Percentiles rank a stretch among this genome's conserved stretches.
Evolutionary conservation across 1,284 basidiomycete species (phyloP).

Genomic region (Ganoderma boninense): DNA sequence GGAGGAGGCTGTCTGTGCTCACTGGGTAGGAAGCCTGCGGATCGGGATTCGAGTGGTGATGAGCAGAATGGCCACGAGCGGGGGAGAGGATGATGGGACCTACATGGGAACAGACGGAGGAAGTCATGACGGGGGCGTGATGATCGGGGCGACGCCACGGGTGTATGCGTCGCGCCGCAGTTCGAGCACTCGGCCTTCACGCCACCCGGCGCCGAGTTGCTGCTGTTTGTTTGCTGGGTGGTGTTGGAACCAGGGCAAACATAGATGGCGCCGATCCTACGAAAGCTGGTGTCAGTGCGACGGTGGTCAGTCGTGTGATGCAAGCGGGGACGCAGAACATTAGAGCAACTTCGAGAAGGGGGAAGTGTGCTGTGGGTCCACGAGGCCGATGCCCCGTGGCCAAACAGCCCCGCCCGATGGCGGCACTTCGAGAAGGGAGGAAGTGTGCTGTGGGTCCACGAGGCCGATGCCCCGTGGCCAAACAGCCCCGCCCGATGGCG

Average conservation of each 20-base stretch:
- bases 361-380: too few species aligned
- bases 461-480: too few species aligned
- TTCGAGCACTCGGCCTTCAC: conserved; percentile 86
- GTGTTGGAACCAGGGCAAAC: conserved; percentile 49
- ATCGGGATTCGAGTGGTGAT: conserved; percentile 1
- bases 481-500: too few species aligned
- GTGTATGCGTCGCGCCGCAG: conserved; percentile 85
- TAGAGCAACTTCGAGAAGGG: too few species aligned
- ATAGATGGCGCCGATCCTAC: too few species aligned
- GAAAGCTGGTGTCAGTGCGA: too few species aligned
- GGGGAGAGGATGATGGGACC: conserved; percentile 21
- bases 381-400: too few species aligned
- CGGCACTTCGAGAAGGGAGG: too few species aligned
- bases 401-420: too few species aligned
- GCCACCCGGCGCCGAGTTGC: conserved; percentile 69
- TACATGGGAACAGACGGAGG: conserved; percentile 33
- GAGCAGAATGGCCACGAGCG: not conserved
- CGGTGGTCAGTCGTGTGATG: too few species aligned
- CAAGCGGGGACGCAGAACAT: too few species aligned
- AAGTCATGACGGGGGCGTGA: conserved; percentile 22
- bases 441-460: too few species aligned
- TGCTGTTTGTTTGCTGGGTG: conserved; percentile 41
- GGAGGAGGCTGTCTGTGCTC: conserved; percentile 41
- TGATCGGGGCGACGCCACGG: conserved; percentile 16
- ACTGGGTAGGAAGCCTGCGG: conserved; percentile 36